Percentiles rank a stretch among this genome's conserved stretches.
Evolutionary conservation across 495 filamentous ascomycete species (phyloP).

Genomic region (Trypethelium eluteriae): DNA sequence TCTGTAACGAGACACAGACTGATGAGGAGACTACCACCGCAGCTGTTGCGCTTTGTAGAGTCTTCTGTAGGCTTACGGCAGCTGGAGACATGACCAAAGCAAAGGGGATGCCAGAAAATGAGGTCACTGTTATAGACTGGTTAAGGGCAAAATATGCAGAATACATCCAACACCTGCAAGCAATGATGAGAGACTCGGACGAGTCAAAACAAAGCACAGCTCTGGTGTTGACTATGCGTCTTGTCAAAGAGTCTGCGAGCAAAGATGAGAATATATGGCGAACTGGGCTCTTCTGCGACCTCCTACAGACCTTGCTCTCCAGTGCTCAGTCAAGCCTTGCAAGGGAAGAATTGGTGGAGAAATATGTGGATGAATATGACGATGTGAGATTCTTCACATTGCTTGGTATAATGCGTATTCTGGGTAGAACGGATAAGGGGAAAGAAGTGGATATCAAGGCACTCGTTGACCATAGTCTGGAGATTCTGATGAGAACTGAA

Average conservation of each 20-base stretch:
- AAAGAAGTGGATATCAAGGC: not conserved
- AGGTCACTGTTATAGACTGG: conserved; percentile 69
- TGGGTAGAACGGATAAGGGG: not conserved
- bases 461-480: conserved; percentile 19
- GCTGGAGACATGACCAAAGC: conserved; percentile 60
- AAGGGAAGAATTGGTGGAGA: conserved; percentile 62
- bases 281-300: conserved; percentile 50
- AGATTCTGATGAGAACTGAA: conserved; percentile 57
- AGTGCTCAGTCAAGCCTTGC: conserved; percentile 47
- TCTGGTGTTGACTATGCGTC: conserved; percentile 70
- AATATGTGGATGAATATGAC: conserved; percentile 69
- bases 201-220: conserved; percentile 45
- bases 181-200: conserved; percentile 21
- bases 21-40: conserved; percentile 44
- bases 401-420: conserved; percentile 45
- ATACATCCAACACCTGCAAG: conserved; percentile 40
- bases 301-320: conserved; percentile 57
- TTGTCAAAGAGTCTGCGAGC: conserved; percentile 68
- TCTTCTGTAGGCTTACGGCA: conserved; percentile 78
- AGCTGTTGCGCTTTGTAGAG: conserved; percentile 73
- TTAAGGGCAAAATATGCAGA: conserved; percentile 64
- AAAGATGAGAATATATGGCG: conserved; percentile 61
- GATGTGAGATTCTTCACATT: conserved; percentile 83
- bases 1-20: conserved; percentile 44
- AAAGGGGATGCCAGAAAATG: conserved; percentile 58